Base-by-base conservation (phyloP, 352 stramenopile genomes). In the Phytophthora sansomeana region DNA sequence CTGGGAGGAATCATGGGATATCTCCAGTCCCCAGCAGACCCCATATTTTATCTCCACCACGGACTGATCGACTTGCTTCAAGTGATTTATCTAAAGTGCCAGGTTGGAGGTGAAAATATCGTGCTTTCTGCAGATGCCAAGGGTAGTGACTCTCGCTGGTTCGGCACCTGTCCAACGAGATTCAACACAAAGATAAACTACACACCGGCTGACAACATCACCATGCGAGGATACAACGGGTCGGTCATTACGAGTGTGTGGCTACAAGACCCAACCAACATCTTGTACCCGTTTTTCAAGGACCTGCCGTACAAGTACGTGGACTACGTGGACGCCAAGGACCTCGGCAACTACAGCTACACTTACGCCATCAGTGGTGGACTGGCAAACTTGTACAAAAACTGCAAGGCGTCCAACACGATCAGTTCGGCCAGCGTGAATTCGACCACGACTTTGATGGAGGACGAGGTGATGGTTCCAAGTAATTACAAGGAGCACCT, bases 281-380 rank as follows among this genome's bases (percentile, higher is more conserved):
- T 73, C 6, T 51, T 90, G 13, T 88, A 88, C 47, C 72, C 59
- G 29, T 92, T 84, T 71, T 92, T 92, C 59, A 87, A 90, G 35
- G 75, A 83, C 47, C 32, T 92, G 0, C 83, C 83, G 0, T 55
- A 30, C 16, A 77, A 49, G 6, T 86, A 76, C 61, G 46, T 24
- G 0, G 69, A 81, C n/a, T 83, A 83, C 46, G 58, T 85, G 1
- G 83, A 89, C 42, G 72, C 69, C 10, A 85, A 79, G 42, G 74
- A 85, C 44, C 50, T 90, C 21, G 75, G 75, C 3, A 49, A 69
- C 16, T 83, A 90, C 69, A 90, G 73, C 63, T 91, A 90, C 76
- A 74, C 76, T 36, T 90, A 92, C 71, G 36, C 73, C 4, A 65
- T 88, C 48, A 80, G 64, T 9, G 78, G 79, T 2, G 68, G 59